A percentile compares a stretch with the other conserved stretches of the same genome.
phyloP scores from a whole-genome alignment of 768 basidiomycete species.

The Pleurotus salmoneostramineus region DNA sequence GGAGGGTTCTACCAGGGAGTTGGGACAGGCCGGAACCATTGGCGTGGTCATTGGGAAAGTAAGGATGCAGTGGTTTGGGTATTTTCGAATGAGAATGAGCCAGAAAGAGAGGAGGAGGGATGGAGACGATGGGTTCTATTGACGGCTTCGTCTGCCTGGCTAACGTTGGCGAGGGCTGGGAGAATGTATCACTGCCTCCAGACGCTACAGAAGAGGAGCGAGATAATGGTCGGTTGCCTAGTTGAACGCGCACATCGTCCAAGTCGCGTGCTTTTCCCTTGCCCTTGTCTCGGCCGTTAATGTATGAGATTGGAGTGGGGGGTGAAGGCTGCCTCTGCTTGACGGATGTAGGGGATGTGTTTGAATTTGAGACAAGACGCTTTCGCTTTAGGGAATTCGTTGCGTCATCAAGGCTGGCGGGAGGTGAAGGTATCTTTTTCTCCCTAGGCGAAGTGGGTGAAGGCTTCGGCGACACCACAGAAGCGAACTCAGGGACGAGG shows the following conservation, averaged over 20 bases:
- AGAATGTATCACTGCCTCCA: slow-evolving; percentile 23
- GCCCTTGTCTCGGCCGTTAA: slow-evolving; percentile 20
- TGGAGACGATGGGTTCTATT: slow-evolving; percentile 15
- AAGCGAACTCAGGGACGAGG: not conserved
- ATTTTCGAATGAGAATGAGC: slow-evolving; percentile 20
- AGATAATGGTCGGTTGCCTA: slow-evolving; percentile 28
- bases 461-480: not conserved
- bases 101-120: slow-evolving; percentile 27
- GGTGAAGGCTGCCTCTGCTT: not conserved
- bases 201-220: slow-evolving; percentile 49
- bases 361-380: not conserved
- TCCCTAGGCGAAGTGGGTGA: not conserved
- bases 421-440: not conserved
- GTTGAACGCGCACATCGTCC: slow-evolving; percentile 29
- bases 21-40: not conserved
- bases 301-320: not conserved
- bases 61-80: not conserved
- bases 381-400: slow-evolving; percentile 1
- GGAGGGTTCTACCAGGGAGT: not conserved
- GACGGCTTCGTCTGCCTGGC: slow-evolving; percentile 3
- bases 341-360: not conserved
- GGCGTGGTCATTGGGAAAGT: not conserved
- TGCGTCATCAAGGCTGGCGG: not conserved
- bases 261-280: slow-evolving; percentile 25
- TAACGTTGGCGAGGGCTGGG: slow-evolving; percentile 26